These are phyloP conservation scores for Ustilago vetiveriae DNA, from an alignment of 1,284 basidiomycete species.

Conservation along the genomic window DNA sequence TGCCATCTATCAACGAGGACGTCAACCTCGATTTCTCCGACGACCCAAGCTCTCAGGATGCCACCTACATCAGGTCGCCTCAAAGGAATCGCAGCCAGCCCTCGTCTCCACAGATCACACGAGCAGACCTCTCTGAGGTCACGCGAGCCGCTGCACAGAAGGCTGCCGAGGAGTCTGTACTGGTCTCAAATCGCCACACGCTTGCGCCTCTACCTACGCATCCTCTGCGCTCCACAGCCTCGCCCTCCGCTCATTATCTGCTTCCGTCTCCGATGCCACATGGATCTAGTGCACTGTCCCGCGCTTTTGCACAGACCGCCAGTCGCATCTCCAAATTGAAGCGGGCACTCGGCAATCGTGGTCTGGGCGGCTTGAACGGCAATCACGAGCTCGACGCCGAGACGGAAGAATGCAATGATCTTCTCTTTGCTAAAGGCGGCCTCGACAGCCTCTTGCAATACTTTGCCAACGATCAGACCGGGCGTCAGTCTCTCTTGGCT, in stretches of 20 bases:
- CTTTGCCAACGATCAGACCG: slow-evolving; percentile 41
- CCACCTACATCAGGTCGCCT: slow-evolving; percentile 9
- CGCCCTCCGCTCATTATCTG: background rate
- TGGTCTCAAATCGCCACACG: slow-evolving; percentile 33
- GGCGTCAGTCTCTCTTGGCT: slow-evolving; percentile 11
- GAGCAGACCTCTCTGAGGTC: slow-evolving; percentile 9
- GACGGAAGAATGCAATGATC: slow-evolving; percentile 68
- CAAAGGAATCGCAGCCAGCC: slow-evolving; percentile 1
- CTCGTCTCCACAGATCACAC: slow-evolving; percentile 7
- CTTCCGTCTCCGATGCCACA: slow-evolving; percentile 46
- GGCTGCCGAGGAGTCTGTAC: slow-evolving; percentile 38
- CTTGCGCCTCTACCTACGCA: slow-evolving; percentile 9
- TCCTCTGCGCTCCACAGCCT: background rate
- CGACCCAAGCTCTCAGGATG: slow-evolving; percentile 26
- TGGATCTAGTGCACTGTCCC: slow-evolving; percentile 73
- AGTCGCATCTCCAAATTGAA: slow-evolving; percentile 83
- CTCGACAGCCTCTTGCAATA: slow-evolving; percentile 51
- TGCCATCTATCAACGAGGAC: slow-evolving; percentile 22
- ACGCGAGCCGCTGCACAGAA: slow-evolving; percentile 34
- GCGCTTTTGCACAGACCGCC: slow-evolving; percentile 81
- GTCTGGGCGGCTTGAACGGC: slow-evolving; percentile 22
- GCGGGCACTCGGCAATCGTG: slow-evolving; percentile 71
- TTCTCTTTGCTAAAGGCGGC: slow-evolving; percentile 55
- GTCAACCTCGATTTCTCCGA: slow-evolving; percentile 40
- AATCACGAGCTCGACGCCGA: slow-evolving; percentile 42